These are phyloP conservation scores for Boechera retrofracta DNA, from an alignment of 345 rosid species.

Conservation along the genomic window DNA sequence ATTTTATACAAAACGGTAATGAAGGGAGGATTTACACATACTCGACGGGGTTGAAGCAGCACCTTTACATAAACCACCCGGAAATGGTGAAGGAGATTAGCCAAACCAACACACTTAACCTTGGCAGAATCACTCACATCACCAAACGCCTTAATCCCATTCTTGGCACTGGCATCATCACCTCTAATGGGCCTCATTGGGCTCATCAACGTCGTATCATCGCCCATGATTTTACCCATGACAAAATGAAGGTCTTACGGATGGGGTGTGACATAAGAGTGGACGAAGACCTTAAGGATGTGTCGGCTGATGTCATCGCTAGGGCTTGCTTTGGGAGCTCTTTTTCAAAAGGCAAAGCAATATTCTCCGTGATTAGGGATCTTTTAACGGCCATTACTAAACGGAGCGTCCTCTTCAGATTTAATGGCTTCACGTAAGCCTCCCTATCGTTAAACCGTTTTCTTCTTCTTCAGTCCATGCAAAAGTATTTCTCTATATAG, in stretches of 20 bases:
- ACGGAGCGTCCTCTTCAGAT: constrained; percentile 42
- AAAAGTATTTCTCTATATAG: neutral
- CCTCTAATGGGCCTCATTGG: constrained; percentile 67
- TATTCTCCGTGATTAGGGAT: constrained; percentile 57
- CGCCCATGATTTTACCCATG: constrained; percentile 68
- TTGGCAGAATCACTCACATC: constrained; percentile 65
- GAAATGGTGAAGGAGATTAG: constrained; percentile 70
- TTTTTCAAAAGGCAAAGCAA: constrained; percentile 58
- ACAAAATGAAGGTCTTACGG: constrained; percentile 68
- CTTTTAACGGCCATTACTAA: constrained; percentile 55
- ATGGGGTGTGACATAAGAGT: constrained; percentile 48
- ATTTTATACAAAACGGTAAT: neutral
- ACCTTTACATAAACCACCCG: constrained; percentile 61
- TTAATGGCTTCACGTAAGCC: constrained; percentile 48
- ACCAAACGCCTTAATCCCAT: constrained; percentile 60
- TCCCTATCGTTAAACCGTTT: neutral
- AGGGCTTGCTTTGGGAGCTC: constrained; percentile 66
- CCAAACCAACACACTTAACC: constrained; percentile 50
- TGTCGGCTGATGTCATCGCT: constrained; percentile 67
- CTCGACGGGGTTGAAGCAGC: constrained; percentile 68
- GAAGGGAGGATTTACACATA: constrained; percentile 70
- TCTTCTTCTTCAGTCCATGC: neutral
- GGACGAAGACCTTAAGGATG: constrained; percentile 52
- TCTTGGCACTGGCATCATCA: constrained; percentile 64
- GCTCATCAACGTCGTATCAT: constrained; percentile 61